Evolutionary conservation across 2,329 filamentous ascomycete species (phyloP).

Genomic region (Ophiostoma perfectum): DNA sequence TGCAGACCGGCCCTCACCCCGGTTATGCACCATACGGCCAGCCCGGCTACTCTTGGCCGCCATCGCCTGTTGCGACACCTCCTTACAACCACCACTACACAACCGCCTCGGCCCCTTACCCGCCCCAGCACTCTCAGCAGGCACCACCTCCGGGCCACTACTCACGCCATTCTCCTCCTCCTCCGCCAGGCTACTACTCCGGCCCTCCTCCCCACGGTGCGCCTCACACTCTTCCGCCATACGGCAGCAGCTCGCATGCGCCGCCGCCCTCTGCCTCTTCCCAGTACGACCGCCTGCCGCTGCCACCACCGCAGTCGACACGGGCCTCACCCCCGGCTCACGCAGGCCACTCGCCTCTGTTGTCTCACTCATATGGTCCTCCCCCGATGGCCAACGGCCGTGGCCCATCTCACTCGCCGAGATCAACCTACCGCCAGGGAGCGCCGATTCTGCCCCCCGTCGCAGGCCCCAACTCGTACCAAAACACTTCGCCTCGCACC

Average conservation of each 20-base stretch:
- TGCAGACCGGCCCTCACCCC: slow-evolving; percentile 25
- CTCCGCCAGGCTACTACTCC: slow-evolving; percentile 30
- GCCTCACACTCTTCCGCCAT: slow-evolving; percentile 22
- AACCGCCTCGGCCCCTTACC: slow-evolving; percentile 32
- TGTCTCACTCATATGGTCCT: slow-evolving; percentile 15
- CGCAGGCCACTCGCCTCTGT: slow-evolving; percentile 3
- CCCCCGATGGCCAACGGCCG: background rate
- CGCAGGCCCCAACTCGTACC: background rate
- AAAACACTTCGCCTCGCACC: slow-evolving; percentile 20
- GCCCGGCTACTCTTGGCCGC: slow-evolving; percentile 48
- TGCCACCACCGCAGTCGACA: slow-evolving; percentile 22
- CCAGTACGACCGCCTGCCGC: slow-evolving; percentile 22
- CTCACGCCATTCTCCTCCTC: slow-evolving; percentile 30
- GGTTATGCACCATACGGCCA: slow-evolving; percentile 37
- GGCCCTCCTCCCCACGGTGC: slow-evolving; percentile 15
- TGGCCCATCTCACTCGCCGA: slow-evolving; percentile 18
- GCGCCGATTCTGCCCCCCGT: slow-evolving; percentile 23
- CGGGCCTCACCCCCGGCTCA: slow-evolving; percentile 13
- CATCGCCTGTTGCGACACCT: slow-evolving; percentile 51
- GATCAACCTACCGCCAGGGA: slow-evolving; percentile 23
- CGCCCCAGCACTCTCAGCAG: slow-evolving; percentile 24
- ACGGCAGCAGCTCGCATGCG: background rate
- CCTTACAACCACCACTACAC: slow-evolving; percentile 48
- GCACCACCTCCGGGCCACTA: slow-evolving; percentile 25
- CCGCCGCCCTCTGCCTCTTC: slow-evolving; percentile 26